Percentiles rank a stretch among this genome's conserved stretches.
Evolutionary conservation across 2,329 filamentous ascomycete species (phyloP).

Genomic region (Colletotrichum sansevieriae): DNA sequence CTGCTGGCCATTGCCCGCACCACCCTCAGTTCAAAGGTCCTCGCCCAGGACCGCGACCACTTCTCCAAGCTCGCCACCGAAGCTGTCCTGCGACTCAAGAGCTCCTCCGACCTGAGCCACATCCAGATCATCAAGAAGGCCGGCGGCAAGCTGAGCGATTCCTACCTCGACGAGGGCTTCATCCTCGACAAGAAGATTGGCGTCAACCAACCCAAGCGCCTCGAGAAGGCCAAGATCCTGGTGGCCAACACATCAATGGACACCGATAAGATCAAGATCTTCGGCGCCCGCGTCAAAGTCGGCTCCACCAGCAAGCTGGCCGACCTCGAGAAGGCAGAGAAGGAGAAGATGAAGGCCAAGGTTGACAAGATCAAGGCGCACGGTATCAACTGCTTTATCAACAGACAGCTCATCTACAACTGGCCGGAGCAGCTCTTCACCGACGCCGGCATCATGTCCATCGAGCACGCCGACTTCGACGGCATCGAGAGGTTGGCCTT

Average conservation of each 20-base stretch:
- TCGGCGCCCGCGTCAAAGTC: conserved; percentile 96
- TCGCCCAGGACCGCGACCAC: conserved; percentile 92
- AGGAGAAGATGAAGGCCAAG: conserved; percentile 99
- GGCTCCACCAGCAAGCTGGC: conserved; percentile 95
- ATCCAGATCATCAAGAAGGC: conserved; percentile 99
- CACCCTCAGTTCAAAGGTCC: conserved; percentile 96
- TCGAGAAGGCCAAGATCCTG: conserved; percentile 98
- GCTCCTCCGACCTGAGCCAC: conserved; percentile 93
- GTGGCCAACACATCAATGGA: conserved; percentile 99
- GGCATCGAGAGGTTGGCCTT: conserved; percentile 95
- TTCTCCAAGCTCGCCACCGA: conserved; percentile 92
- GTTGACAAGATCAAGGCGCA: conserved; percentile 99
- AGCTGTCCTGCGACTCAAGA: conserved; percentile 89
- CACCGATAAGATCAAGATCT: conserved; percentile 99
- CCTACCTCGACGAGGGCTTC: conserved; percentile 97
- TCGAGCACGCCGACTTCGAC: conserved; percentile 99
- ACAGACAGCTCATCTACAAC: conserved; percentile 99
- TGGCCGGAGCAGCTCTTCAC: conserved; percentile 99
- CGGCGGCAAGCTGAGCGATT: conserved; percentile 96
- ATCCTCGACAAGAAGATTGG: conserved; percentile 99
- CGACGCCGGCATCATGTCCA: conserved; percentile 97
- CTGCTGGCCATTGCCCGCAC: conserved; percentile 92
- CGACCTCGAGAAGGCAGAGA: conserved; percentile 98
- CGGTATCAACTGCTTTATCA: conserved; percentile 99
- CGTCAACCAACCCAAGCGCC: conserved; percentile 96